These are phyloP conservation scores for Exophiala phaeomuriformis DNA, from an alignment of 2,329 filamentous ascomycete species.

Conservation along the genomic window DNA sequence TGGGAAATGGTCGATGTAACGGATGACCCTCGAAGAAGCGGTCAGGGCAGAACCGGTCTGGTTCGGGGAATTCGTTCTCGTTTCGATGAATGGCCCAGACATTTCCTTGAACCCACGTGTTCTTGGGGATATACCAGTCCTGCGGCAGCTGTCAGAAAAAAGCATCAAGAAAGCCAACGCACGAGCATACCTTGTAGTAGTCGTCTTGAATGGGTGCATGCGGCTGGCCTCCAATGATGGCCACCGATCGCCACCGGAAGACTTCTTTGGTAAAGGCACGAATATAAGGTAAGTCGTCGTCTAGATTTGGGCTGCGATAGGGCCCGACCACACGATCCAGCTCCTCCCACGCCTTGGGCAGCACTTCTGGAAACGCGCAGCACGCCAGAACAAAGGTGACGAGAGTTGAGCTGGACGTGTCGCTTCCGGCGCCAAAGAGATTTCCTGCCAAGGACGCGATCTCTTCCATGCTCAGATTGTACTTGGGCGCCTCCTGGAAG, in stretches of 20 bases:
- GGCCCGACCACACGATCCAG: conserved; percentile 47
- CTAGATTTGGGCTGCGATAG: conserved; percentile 42
- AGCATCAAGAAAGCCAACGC: no score
- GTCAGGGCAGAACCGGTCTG: conserved; percentile 41
- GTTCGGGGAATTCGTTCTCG: conserved; percentile 41
- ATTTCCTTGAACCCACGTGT: conserved; percentile 41
- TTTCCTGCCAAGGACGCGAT: conserved; percentile 44
- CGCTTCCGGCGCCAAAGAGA: conserved; percentile 30
- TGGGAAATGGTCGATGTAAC: conserved; percentile 32
- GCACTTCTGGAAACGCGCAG: conserved; percentile 37
- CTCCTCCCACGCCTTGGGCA: conserved; percentile 42
- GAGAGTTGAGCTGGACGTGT: conserved; percentile 30
- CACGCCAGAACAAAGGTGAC: conserved; percentile 30
- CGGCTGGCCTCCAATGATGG: conserved; percentile 38
- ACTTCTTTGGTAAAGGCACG: conserved; percentile 51
- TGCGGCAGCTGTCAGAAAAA: conserved; percentile 1
- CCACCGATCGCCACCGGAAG: conserved; percentile 35
- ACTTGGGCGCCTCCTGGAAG: conserved; percentile 43
- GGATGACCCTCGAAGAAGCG: conserved; percentile 28
- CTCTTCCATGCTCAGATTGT: conserved; percentile 41
- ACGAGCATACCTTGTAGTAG: conserved; percentile 35
- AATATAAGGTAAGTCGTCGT: conserved; percentile 46
- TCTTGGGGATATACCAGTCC: conserved; percentile 44
- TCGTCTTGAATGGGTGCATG: conserved; percentile 47
- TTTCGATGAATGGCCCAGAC: conserved; percentile 36